A percentile compares a stretch with the other conserved stretches of the same genome.
Conservation (phyloP, 352 stramenopile genomes). For the Pythium guiyangense region DNA sequence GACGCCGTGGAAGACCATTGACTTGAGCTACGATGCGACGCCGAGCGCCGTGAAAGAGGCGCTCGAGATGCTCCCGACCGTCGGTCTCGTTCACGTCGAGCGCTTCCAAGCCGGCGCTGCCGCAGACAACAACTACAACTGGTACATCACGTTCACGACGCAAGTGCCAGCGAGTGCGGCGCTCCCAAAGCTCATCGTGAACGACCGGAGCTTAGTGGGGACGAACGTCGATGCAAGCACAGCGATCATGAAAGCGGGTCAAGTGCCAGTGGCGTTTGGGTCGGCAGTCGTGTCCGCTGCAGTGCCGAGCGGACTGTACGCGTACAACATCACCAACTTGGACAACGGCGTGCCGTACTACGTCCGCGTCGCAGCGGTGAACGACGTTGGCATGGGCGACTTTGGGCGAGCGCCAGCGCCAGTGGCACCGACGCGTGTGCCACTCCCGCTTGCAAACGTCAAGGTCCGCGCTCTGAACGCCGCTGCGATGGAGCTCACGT, state of each 20-base stretch:
- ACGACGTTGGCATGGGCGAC: conserved; percentile 74
- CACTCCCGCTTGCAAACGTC: conserved; percentile 45
- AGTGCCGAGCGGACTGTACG: conserved; percentile 13
- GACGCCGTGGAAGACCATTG: conserved; percentile 57
- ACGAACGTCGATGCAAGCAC: conserved; percentile 26
- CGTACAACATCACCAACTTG: conserved; percentile 56
- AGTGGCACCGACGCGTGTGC: conserved; percentile 44
- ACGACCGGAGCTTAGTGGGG: conserved; percentile 40
- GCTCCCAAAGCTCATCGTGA: conserved; percentile 45
- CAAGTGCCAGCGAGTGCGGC: conserved; percentile 35
- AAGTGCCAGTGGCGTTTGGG: conserved; percentile 33
- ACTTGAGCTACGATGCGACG: conserved; percentile 49
- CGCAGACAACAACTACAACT: conserved; percentile 74
- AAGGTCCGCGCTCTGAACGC: conserved; percentile 25
- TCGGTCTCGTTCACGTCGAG: conserved; percentile 88
- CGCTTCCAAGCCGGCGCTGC: conserved; percentile 48
- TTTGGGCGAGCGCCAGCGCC: conserved; percentile 34
- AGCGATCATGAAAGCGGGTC: conserved; percentile 17
- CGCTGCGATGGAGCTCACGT: conserved; percentile 44
- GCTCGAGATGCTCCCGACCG: conserved; percentile 85
- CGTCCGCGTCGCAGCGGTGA: conserved; percentile 75
- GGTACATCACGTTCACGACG: conserved; percentile 86
- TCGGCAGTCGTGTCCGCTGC: conserved; percentile 21
- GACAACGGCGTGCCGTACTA: conserved; percentile 62
- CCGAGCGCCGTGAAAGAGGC: conserved; percentile 61